Evolutionary conservation across 768 basidiomycete species (phyloP).

Genomic region (Hericium erinaceus): DNA sequence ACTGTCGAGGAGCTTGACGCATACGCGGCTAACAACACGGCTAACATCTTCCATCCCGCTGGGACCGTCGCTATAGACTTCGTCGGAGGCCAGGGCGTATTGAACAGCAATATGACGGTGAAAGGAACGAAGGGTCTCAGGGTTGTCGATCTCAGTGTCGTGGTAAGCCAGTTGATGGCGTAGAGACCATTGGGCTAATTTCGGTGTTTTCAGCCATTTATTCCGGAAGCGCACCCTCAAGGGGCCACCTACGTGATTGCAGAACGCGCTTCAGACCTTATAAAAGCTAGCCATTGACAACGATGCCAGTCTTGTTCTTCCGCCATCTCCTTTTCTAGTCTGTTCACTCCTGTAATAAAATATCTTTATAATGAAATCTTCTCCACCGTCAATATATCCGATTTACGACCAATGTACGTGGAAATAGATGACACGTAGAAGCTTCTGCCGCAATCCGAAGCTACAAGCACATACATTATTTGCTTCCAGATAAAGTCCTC

Average conservation of each 20-base stretch:
- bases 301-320: background rate
- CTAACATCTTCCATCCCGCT: conserved; percentile 18
- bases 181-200: background rate
- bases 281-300: background rate
- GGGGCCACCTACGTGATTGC: conserved; percentile 9
- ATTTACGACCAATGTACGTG: too few relatives aligned
- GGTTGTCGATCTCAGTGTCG: conserved; percentile 6
- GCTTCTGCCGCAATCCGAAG: too few relatives aligned
- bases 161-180: background rate
- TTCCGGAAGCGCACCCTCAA: conserved; percentile 9
- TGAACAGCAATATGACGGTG: conserved; percentile 22
- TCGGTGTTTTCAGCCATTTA: conserved; percentile 3
- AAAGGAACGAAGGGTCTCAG: conserved; percentile 4
- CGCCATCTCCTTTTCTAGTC: background rate
- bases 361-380: too few relatives aligned
- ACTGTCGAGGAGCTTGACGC: conserved; percentile 14
- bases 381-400: too few relatives aligned
- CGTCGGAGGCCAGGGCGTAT: conserved; percentile 26
- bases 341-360: too few relatives aligned
- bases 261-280: conserved; percentile 3
- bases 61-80: conserved; percentile 35
- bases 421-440: too few relatives aligned
- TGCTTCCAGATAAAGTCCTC: too few relatives aligned
- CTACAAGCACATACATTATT: too few relatives aligned
- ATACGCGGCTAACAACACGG: conserved; percentile 11